These are phyloP conservation scores for Globisporangium middletonii DNA, from an alignment of 352 stramenopile species.

Conservation along the genomic window DNA sequence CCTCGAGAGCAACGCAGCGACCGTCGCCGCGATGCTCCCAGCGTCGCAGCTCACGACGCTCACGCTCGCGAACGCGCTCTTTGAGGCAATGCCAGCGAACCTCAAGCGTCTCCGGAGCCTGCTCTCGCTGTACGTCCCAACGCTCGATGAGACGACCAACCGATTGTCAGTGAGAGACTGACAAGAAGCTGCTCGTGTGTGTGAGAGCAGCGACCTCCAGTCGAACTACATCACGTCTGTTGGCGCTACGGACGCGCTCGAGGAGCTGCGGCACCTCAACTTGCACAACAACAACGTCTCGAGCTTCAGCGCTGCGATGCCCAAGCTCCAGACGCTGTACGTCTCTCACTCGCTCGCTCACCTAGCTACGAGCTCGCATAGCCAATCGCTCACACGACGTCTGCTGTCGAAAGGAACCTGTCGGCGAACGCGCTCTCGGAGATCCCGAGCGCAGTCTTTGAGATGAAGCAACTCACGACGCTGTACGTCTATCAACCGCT, in stretches of 20 bases:
- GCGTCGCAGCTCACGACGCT: conserved; percentile 2
- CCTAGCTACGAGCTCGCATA: neutral
- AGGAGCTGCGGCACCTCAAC: conserved; percentile 17
- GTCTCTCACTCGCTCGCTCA: conserved; percentile 10
- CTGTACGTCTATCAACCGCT: conserved; percentile 26
- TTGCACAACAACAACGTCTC: conserved; percentile 47
- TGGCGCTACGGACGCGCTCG: conserved; percentile 1
- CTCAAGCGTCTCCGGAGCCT: conserved; percentile 7
- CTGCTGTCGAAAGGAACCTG: conserved; percentile 29
- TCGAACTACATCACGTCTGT: conserved; percentile 11
- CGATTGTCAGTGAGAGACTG: too few species aligned
- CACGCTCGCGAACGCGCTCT: conserved; percentile 8
- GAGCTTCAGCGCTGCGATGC: conserved; percentile 34
- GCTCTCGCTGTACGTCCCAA: conserved; percentile 4
- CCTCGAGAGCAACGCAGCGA: neutral
- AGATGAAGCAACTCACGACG: conserved; percentile 29
- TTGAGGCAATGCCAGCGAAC: conserved; percentile 2
- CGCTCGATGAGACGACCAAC: neutral
- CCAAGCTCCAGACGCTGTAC: conserved; percentile 41
- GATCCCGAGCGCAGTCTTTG: conserved; percentile 41
- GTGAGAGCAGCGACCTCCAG: conserved; percentile 6
- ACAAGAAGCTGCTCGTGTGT: neutral
- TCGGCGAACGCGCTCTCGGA: conserved; percentile 42
- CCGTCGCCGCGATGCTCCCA: conserved; percentile 10
- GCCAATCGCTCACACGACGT: neutral